Conservation (phyloP, 345 rosid genomes). For the Dipteronia dyeriana region DNA sequence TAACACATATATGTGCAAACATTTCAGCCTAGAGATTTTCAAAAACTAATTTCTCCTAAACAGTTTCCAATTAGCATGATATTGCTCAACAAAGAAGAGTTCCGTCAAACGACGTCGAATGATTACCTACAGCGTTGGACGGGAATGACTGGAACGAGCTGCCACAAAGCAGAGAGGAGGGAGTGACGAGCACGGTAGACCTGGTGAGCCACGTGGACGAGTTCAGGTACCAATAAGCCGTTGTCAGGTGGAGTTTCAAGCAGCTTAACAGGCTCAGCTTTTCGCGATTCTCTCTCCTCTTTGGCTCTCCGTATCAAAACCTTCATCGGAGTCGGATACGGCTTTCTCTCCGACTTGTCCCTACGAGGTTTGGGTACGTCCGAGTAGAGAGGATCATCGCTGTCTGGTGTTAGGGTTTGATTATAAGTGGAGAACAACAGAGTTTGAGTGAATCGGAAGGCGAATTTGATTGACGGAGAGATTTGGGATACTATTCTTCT, state of each 20-base stretch:
- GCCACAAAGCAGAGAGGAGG: slow-evolving; percentile 54
- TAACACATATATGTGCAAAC: too few species aligned
- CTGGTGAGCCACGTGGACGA: slow-evolving; percentile 58
- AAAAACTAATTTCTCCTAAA: too few species aligned
- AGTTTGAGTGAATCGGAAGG: slow-evolving; percentile 24
- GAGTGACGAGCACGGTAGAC: slow-evolving; percentile 57
- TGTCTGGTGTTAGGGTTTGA: slow-evolving; percentile 4
- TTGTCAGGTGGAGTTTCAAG: slow-evolving; percentile 75
- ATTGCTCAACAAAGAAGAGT: too few species aligned
- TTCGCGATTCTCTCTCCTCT: slow-evolving; percentile 63
- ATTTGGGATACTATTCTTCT: slow-evolving; percentile 27
- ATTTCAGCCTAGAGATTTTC: too few species aligned
- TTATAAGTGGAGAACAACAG: slow-evolving; percentile 24
- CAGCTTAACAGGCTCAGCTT: slow-evolving; percentile 65
- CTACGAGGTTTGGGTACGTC: slow-evolving; percentile 71
- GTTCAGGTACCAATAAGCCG: slow-evolving; percentile 76
- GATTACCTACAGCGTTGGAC: slow-evolving; percentile 72
- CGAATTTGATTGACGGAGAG: slow-evolving; percentile 11
- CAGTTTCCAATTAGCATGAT: too few species aligned
- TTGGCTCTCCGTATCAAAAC: slow-evolving; percentile 65
- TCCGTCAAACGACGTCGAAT: neutral
- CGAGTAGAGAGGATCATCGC: slow-evolving; percentile 46
- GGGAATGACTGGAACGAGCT: slow-evolving; percentile 46
- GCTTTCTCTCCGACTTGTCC: slow-evolving; percentile 83
- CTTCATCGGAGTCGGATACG: slow-evolving; percentile 76